phyloP scores from a whole-genome alignment of 495 filamentous ascomycete genomes.

The Xylaria longipes region DNA sequence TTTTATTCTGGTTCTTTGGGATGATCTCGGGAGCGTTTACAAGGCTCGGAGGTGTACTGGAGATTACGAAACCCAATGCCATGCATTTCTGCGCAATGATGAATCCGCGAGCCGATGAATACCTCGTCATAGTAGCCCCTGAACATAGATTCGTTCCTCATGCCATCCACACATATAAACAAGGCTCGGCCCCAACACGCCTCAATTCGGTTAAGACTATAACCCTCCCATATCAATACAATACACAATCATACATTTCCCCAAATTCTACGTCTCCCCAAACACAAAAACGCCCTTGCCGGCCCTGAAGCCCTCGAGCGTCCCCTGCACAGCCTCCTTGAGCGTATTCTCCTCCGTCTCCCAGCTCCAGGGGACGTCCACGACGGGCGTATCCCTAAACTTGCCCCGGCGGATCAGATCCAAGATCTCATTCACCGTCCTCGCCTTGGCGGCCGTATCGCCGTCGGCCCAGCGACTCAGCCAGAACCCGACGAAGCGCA shows the following conservation, averaged over 20 bases:
- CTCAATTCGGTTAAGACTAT: background rate
- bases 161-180: background rate
- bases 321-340: slow-evolving; percentile 71
- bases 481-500: slow-evolving; percentile 92
- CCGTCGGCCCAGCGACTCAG: slow-evolving; percentile 85
- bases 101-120: background rate
- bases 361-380: slow-evolving; percentile 80
- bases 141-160: background rate
- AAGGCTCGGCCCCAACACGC: background rate
- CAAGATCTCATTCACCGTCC: slow-evolving; percentile 81
- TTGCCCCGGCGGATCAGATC: slow-evolving; percentile 72
- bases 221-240: background rate
- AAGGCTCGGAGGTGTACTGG: slow-evolving; percentile 7
- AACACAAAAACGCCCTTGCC: slow-evolving; percentile 94
- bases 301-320: slow-evolving; percentile 76
- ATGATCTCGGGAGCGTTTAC: slow-evolving; percentile 2
- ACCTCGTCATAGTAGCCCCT: background rate
- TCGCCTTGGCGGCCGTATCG: slow-evolving; percentile 74
- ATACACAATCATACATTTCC: background rate
- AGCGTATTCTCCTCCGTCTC: slow-evolving; percentile 71
- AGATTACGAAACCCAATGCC: slow-evolving; percentile 7
- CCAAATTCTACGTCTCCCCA: slow-evolving; percentile 45
- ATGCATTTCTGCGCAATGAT: background rate
- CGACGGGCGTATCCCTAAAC: slow-evolving; percentile 81
- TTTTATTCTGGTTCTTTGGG: slow-evolving; percentile 2